phyloP scores from a whole-genome alignment of 352 stramenopile genomes.

The Thalassiosira gravida region DNA sequence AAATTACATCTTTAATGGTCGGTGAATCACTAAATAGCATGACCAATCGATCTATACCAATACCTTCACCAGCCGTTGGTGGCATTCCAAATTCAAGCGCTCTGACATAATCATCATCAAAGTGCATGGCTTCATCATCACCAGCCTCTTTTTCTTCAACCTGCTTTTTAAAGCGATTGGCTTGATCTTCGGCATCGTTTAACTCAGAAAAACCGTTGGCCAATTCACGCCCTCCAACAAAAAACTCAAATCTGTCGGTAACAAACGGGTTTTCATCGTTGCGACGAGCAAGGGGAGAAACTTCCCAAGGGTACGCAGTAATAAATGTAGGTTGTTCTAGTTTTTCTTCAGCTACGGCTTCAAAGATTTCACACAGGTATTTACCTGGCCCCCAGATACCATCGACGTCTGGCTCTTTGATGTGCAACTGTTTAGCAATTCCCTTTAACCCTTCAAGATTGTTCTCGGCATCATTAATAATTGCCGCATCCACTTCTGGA shows the following conservation, averaged over 20 bases:
- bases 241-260: conserved; percentile 98
- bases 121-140: conserved; percentile 92
- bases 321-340: conserved; percentile 98
- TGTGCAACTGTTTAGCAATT: no score
- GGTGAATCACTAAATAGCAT: conserved; percentile 98
- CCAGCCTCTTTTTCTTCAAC: conserved; percentile 85
- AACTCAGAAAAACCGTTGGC: conserved; percentile 99
- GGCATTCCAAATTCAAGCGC: conserved; percentile 96
- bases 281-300: conserved; percentile 95
- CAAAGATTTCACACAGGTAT: no score
- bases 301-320: conserved; percentile 96
- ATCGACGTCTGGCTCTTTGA: no score
- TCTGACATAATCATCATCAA: conserved; percentile 96
- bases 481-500: no score
- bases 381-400: no score
- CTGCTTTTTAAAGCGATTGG: conserved; percentile 94
- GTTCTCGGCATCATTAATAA: no score
- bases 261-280: conserved; percentile 92
- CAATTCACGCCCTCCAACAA: conserved; percentile 91
- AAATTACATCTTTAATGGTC: conserved; percentile 99
- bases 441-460: no score
- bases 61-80: conserved; percentile 95
- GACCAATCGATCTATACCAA: conserved; percentile 96
- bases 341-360: no score
- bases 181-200: conserved; percentile 96